These are phyloP conservation scores for Coemansia sp. DNA, from an alignment of 192 early-diverging fungal genomes.

Conservation along the genomic window DNA sequence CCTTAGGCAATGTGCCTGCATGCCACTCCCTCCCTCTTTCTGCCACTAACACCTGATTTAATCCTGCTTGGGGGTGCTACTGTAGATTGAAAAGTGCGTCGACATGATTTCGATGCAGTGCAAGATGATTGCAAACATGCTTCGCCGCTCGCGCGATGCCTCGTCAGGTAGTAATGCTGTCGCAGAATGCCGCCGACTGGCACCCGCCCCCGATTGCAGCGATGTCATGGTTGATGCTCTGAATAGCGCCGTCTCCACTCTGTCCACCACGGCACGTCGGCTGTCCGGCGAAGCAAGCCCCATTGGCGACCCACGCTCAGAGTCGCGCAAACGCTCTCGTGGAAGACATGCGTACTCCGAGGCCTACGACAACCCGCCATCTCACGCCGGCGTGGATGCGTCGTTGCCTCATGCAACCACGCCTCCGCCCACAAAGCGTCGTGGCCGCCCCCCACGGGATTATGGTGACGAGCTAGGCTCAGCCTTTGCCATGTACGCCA, in stretches of 20 bases:
- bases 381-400: conserved; percentile 9
- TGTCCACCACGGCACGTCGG: conserved; percentile 31
- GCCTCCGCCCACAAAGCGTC: conserved; percentile 42
- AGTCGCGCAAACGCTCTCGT: conserved; percentile 42
- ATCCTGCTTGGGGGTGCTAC: conserved; percentile 8
- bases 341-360: conserved; percentile 3
- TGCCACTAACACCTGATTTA: not conserved
- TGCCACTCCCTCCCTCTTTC: not conserved
- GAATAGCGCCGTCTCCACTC: conserved; percentile 32
- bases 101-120: conserved; percentile 55
- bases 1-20: not conserved
- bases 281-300: conserved; percentile 22
- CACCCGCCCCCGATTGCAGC: conserved; percentile 17
- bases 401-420: conserved; percentile 14
- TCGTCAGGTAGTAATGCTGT: conserved; percentile 6
- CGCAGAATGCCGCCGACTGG: not conserved
- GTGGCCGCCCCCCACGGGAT: conserved; percentile 54
- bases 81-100: conserved; percentile 51
- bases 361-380: not conserved
- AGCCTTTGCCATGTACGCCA: conserved; percentile 50
- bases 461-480: conserved; percentile 51
- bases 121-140: conserved; percentile 49
- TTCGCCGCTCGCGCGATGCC: conserved; percentile 45
- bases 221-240: conserved; percentile 36
- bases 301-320: conserved; percentile 10